Percentiles rank a stretch among this genome's conserved stretches.
Evolutionary conservation across 768 basidiomycete genomes (phyloP).

Genomic region (Neoboletus brunneissimus): DNA sequence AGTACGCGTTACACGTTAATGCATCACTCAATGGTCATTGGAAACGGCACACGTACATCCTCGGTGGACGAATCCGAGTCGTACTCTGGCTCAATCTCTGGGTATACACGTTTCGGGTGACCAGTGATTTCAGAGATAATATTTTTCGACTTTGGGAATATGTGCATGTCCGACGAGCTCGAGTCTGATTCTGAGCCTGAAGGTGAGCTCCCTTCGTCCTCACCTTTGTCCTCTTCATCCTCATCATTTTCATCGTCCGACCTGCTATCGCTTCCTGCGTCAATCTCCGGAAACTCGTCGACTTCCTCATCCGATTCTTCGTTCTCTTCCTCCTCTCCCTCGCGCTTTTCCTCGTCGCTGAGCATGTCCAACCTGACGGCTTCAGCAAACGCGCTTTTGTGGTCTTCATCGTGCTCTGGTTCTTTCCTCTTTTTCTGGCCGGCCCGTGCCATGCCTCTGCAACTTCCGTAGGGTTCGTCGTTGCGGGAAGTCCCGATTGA

Average conservation of each 20-base stretch:
- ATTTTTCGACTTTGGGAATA: slow-evolving; percentile 62
- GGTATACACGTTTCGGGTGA: slow-evolving; percentile 78
- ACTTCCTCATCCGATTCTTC: slow-evolving; percentile 54
- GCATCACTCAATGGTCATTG: not conserved
- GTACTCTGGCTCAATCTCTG: slow-evolving; percentile 87
- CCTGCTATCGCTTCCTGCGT: slow-evolving; percentile 44
- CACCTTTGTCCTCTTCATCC: slow-evolving; percentile 37
- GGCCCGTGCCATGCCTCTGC: slow-evolving; percentile 35
- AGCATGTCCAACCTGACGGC: slow-evolving; percentile 62
- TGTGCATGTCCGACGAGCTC: slow-evolving; percentile 49
- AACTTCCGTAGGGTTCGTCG: slow-evolving; percentile 28
- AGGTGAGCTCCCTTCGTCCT: slow-evolving; percentile 37
- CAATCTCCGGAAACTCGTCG: slow-evolving; percentile 74
- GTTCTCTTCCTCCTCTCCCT: slow-evolving; percentile 30
- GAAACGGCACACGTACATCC: slow-evolving; percentile 55
- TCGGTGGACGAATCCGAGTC: slow-evolving; percentile 91
- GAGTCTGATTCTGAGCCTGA: slow-evolving; percentile 32
- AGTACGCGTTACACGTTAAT: slow-evolving; percentile 10
- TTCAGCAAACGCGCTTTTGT: slow-evolving; percentile 33
- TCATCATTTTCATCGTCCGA: slow-evolving; percentile 33
- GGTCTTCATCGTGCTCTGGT: slow-evolving; percentile 38
- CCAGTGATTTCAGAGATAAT: slow-evolving; percentile 80
- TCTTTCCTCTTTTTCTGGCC: slow-evolving; percentile 59
- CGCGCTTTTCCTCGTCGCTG: slow-evolving; percentile 64
- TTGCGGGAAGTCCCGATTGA: not conserved